These are phyloP conservation scores for Calonectria pseudoreteaudii DNA, from an alignment of 2,329 filamentous ascomycete genomes.

Conservation along the genomic window DNA sequence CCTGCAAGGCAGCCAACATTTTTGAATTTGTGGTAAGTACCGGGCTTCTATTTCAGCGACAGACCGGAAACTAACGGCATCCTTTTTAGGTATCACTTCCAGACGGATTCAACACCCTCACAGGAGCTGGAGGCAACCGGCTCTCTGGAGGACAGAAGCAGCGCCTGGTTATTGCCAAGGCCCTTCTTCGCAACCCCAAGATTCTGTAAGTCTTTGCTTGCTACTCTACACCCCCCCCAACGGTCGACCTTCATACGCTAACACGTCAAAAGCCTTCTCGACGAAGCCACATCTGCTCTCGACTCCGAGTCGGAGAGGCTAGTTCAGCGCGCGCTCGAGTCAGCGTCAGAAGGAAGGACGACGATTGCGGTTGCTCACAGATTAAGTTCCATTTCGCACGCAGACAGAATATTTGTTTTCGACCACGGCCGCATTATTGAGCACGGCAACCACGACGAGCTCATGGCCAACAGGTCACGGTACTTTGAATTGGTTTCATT, in stretches of 20 bases:
- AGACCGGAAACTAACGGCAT: neutral
- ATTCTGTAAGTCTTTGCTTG: neutral
- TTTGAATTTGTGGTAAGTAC: neutral
- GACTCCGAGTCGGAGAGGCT: slow-evolving; percentile 7
- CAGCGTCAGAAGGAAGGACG: slow-evolving; percentile 9
- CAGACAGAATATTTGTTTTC: slow-evolving; percentile 14
- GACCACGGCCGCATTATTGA: slow-evolving; percentile 6
- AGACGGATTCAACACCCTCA: slow-evolving; percentile 9
- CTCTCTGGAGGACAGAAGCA: slow-evolving; percentile 14
- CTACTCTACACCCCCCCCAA: no score
- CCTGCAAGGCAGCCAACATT: slow-evolving; percentile 13
- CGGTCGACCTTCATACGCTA: no score
- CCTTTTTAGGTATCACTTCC: neutral
- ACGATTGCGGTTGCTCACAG: slow-evolving; percentile 16
- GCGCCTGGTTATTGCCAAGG: slow-evolving; percentile 12
- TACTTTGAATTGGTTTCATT: slow-evolving; percentile 5
- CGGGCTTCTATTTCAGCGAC: neutral
- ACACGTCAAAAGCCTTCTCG: neutral
- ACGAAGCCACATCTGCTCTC: slow-evolving; percentile 13
- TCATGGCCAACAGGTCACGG: slow-evolving; percentile 2
- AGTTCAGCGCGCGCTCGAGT: slow-evolving; percentile 8
- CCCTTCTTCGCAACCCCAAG: slow-evolving; percentile 9
- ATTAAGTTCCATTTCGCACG: neutral
- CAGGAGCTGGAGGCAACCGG: slow-evolving; percentile 1
- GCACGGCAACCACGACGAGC: neutral